Evolutionary conservation across 2,329 filamentous ascomycete species (phyloP).

Genomic region (Proliferodiscus dingleyae): DNA sequence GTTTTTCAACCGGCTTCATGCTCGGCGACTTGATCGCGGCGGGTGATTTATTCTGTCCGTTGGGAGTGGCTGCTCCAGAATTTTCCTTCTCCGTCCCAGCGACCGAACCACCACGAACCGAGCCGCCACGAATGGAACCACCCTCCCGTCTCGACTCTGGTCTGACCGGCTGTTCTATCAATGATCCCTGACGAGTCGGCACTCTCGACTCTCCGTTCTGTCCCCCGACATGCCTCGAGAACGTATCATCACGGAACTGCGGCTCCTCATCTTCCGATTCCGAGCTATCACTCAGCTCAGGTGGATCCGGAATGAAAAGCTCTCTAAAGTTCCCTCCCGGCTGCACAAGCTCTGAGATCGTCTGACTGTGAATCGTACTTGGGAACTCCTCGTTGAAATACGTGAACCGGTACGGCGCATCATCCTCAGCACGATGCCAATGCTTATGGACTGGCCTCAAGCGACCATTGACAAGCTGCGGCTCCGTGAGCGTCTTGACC

Average conservation of each 20-base stretch:
- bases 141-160: slow-evolving; percentile 15
- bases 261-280: slow-evolving; percentile 58
- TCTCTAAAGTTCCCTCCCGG: slow-evolving; percentile 79
- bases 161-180: slow-evolving; percentile 20
- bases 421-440: slow-evolving; percentile 86
- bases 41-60: slow-evolving; percentile 16
- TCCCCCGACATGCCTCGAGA: slow-evolving; percentile 27
- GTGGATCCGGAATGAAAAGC: slow-evolving; percentile 85
- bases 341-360: slow-evolving; percentile 87
- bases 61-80: slow-evolving; percentile 24
- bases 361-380: slow-evolving; percentile 93
- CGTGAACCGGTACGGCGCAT: slow-evolving; percentile 89
- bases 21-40: slow-evolving; percentile 2
- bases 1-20: slow-evolving; percentile 32
- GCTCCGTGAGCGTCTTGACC: slow-evolving; percentile 89
- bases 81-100: slow-evolving; percentile 12
- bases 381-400: slow-evolving; percentile 98
- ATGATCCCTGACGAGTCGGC: slow-evolving; percentile 38
- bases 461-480: slow-evolving; percentile 84
- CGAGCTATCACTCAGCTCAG: slow-evolving; percentile 66
- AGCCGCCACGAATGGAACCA: neutral
- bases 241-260: slow-evolving; percentile 26
- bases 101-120: slow-evolving; percentile 9
- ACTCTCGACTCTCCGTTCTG: slow-evolving; percentile 40
- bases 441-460: slow-evolving; percentile 72